Base-by-base conservation (phyloP, 2,329 filamentous ascomycete species). In the Alternaria solani region DNA sequence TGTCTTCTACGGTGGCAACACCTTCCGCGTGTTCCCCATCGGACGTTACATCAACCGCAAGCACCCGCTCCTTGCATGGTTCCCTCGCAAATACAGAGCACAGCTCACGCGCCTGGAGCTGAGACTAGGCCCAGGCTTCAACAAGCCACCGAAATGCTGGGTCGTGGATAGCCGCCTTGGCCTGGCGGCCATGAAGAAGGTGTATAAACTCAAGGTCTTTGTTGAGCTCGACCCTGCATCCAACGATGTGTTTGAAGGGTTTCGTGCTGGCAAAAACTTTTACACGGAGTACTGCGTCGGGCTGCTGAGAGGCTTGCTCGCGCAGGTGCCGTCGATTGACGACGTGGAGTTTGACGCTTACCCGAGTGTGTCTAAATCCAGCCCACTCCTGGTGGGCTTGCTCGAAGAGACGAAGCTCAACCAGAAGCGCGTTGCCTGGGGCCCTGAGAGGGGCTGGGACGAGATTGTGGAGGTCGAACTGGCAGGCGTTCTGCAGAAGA, bases 91-190 rank as follows among this genome's bases (percentile, higher is more conserved):
- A 30, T 89, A 91, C 74, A 86, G 89, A 34, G 79, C 81, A 16
- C 84, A 80, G 46, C 82, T 94, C 44, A 88, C 84, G 0, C 85
- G 85, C 0, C 79, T 94, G 3, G 88, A 94, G 76, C 78, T 94
- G 54, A 86, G 91, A 3, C 81, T 94, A 0, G 91, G 91, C 0
- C 90, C 90, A 0, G 90, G 90, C 20, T 94, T 89, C 87, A 88
- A 82, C 62, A 85, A 85, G 58, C 91, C 91, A 14, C 91, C 91
- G 1, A 82, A 82, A 34, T 87, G 88, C 51, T 93, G 91, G 89
- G 86, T 88, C 1, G 88, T 92, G 12, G 89, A 88, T 64, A 79
- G 84, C 5, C 83, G 84, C 1, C 81, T 93, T 1, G 90, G 90
- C 0, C 81, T 94, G 7, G 66, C 74, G 1, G 88, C 91, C 51